Conservation (phyloP, 2,329 filamentous ascomycete species). For the Botryotinia globosa region DNA sequence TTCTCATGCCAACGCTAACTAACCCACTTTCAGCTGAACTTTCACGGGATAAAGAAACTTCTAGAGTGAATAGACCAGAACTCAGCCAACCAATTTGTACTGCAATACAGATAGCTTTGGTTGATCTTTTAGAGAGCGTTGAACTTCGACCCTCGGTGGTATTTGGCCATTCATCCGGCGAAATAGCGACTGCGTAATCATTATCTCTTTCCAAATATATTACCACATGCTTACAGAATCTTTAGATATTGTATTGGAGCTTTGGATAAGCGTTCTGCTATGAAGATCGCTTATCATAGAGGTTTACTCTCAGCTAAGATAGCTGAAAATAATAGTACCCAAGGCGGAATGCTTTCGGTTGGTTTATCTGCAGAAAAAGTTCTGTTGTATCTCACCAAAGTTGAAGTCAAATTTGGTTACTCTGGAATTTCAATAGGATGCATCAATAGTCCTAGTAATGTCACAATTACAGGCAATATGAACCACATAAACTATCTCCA, state of each 20-base stretch:
- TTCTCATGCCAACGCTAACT: not conserved
- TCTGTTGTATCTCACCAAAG: not conserved
- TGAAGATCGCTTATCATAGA: conserved; percentile 14
- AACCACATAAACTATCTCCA: not conserved
- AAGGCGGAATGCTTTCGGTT: conserved; percentile 14
- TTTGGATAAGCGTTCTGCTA: conserved; percentile 26
- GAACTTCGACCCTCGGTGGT: conserved; percentile 41
- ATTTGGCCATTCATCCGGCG: conserved; percentile 47
- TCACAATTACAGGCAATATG: conserved; percentile 32
- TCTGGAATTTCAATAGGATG: conserved; percentile 34
- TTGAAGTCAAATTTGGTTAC: not conserved
- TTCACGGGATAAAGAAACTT: not conserved
- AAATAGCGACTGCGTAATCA: conserved; percentile 40
- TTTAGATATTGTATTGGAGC: conserved; percentile 32
- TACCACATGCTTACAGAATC: not conserved
- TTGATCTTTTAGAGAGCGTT: conserved; percentile 44
- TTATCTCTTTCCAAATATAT: not conserved
- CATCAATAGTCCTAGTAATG: conserved; percentile 30
- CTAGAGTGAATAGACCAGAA: conserved; percentile 29
- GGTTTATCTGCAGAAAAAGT: not conserved
- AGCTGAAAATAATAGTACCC: not conserved
- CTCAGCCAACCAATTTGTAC: conserved; percentile 44
- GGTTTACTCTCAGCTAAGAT: not conserved
- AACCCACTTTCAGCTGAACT: conserved; percentile 2
- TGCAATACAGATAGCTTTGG: conserved; percentile 46